Base-by-base conservation (phyloP, 805 yeast species). In the Candida nanaspora region DNA sequence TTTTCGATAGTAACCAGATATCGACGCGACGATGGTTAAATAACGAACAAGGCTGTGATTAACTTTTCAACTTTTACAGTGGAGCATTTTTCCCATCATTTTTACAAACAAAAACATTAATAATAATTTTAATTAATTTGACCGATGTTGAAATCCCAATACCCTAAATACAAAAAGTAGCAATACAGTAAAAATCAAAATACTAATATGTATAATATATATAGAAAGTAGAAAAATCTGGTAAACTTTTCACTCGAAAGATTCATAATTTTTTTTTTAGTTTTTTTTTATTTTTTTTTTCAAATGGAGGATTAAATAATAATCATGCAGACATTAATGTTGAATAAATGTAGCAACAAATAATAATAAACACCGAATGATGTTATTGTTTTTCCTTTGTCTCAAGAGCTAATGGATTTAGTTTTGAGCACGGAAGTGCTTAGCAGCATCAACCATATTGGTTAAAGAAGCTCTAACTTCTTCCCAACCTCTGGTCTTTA, bases 401-500 rank as follows among this genome's bases (percentile, higher is more conserved):
- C n/a, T n/a, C n/a, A n/a, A n/a, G n/a, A n/a, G n/a, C 23, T 33
- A 16, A 19, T 8, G 6, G 22, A 14, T 23, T 34, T 34, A 23
- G 29, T 34, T 23, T 23, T 43, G 45, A 47, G 53, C 59, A 68
- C 94, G 86, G 95, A 76, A 91, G 72, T 78, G 79, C 80, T 93
- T 91, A 63, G 98, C 98, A 64, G 98, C 98, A 56, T 85, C 93
- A 67, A 93, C 98, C 98, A 93, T 93, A 76, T 93, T 86, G 69
- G 95, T 86, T 72, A 93, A 82, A 62, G 95, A 87, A 64, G 82
- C 88, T 66, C 74, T 87, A 60, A 91, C 86, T 80, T 93, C 98
- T 59, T 85, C 87, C 98, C 98, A 93, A 59, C 95, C 96, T 83
- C 98, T 89, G 69, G 98, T 93, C 86, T 93, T 93, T 71, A 93